These are phyloP conservation scores for Geotrichum armillariae DNA, from an alignment of 1,139 yeast species.

Conservation along the genomic window DNA sequence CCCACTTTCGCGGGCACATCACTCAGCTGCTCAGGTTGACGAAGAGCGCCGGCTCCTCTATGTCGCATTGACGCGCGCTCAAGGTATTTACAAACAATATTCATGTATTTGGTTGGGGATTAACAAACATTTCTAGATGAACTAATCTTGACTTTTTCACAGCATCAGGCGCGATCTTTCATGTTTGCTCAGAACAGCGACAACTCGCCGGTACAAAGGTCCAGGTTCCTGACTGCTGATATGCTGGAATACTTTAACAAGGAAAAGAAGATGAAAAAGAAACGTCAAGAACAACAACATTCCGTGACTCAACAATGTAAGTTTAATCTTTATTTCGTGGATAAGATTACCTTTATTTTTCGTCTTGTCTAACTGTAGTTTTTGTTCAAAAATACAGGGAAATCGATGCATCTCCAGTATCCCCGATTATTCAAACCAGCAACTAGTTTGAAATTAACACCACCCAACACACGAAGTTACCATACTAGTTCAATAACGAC, in stretches of 20 bases:
- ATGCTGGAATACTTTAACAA: constrained; percentile 8
- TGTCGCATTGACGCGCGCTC: constrained; percentile 87
- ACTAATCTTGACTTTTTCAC: constrained; percentile 4
- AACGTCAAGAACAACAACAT: background rate
- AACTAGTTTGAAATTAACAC: background rate
- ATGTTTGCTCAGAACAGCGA: background rate
- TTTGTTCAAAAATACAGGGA: too few relatives aligned
- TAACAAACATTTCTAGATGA: background rate
- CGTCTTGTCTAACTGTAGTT: too few relatives aligned
- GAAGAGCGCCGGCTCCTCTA: constrained; percentile 86
- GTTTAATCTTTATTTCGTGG: background rate
- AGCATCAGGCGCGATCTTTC: background rate
- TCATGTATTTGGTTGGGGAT: background rate
- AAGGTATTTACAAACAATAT: constrained; percentile 32
- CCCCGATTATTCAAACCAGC: constrained; percentile 11
- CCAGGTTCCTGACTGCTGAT: constrained; percentile 5
- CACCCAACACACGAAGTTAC: background rate
- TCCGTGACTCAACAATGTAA: background rate
- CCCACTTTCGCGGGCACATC: constrained; percentile 35
- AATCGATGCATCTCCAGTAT: background rate
- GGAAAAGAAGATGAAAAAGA: background rate
- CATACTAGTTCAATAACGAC: too few relatives aligned
- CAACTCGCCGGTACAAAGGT: background rate
- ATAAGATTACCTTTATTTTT: background rate
- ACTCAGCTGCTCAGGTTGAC: constrained; percentile 44